Evolutionary conservation across 1,139 yeast species (phyloP).

Genomic region (Geotrichum reessii): DNA sequence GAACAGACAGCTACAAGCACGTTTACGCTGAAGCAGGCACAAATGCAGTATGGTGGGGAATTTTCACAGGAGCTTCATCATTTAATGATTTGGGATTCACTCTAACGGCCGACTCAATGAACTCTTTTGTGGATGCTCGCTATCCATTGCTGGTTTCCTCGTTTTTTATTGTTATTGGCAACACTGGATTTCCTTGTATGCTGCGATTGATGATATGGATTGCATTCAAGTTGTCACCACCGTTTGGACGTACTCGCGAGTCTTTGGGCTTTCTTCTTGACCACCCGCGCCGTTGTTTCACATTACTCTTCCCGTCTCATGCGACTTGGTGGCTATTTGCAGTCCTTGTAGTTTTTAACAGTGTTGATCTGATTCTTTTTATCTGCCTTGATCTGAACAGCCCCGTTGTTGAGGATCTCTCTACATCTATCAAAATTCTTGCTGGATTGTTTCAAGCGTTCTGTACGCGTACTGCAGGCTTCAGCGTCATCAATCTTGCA

Average conservation of each 20-base stretch:
- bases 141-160: slow-evolving; percentile 59
- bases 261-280: slow-evolving; percentile 81
- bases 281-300: slow-evolving; percentile 96
- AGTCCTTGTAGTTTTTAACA: slow-evolving; percentile 65
- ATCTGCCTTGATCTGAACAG: slow-evolving; percentile 67
- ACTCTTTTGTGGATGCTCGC: slow-evolving; percentile 53
- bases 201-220: slow-evolving; percentile 79
- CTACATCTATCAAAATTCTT: slow-evolving; percentile 63
- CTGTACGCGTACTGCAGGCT: slow-evolving; percentile 92
- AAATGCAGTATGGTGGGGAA: slow-evolving; percentile 86
- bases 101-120: slow-evolving; percentile 73
- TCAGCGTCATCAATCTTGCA: slow-evolving; percentile 63
- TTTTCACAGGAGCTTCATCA: slow-evolving; percentile 69
- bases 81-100: slow-evolving; percentile 84
- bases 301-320: slow-evolving; percentile 79
- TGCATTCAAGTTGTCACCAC: slow-evolving; percentile 60
- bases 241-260: slow-evolving; percentile 48
- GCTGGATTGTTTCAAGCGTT: slow-evolving; percentile 89
- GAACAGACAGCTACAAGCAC: slow-evolving; percentile 41
- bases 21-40: slow-evolving; percentile 51
- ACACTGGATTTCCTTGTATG: slow-evolving; percentile 86
- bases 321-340: slow-evolving; percentile 94
- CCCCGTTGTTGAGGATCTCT: slow-evolving; percentile 40
- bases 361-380: slow-evolving; percentile 71
- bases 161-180: slow-evolving; percentile 78